These are phyloP conservation scores for Letharia columbiana DNA, from an alignment of 495 filamentous ascomycete genomes.

Conservation along the genomic window DNA sequence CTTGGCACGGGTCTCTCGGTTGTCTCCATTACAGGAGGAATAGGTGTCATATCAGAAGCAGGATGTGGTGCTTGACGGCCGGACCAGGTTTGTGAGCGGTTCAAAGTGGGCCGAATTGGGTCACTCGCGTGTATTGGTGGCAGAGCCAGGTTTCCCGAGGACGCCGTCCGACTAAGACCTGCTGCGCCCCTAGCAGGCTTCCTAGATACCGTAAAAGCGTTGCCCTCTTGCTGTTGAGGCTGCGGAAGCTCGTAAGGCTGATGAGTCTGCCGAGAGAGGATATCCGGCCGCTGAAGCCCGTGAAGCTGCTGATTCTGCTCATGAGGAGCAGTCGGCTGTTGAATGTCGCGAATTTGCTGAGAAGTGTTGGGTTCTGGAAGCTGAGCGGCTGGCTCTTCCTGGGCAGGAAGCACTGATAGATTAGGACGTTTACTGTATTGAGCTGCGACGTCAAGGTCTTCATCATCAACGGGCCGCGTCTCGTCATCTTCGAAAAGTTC, in stretches of 20 bases:
- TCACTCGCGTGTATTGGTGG: conserved; percentile 50
- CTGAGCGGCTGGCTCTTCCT: background rate
- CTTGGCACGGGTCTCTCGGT: conserved; percentile 13
- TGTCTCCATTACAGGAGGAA: conserved; percentile 8
- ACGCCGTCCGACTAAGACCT: conserved; percentile 25
- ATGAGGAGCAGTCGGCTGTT: background rate
- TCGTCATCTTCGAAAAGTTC: conserved; percentile 47
- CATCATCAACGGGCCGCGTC: conserved; percentile 28
- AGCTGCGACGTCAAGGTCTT: conserved; percentile 26
- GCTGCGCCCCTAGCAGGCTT: conserved; percentile 10
- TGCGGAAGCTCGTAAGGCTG: conserved; percentile 6
- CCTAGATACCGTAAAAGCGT: background rate
- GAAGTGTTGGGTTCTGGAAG: background rate
- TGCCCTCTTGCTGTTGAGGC: conserved; percentile 8
- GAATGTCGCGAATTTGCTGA: background rate
- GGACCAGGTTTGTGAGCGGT: conserved; percentile 41
- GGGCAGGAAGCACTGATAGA: conserved; percentile 1
- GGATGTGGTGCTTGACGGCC: conserved; percentile 27
- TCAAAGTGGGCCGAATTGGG: conserved; percentile 40
- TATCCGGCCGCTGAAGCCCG: background rate
- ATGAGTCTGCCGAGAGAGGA: background rate
- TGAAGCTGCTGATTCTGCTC: background rate
- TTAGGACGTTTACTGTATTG: conserved; percentile 24
- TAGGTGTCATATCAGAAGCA: conserved; percentile 18
- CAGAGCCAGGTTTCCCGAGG: conserved; percentile 31